A percentile compares a stretch with the other conserved stretches of the same genome.
phyloP scores from a whole-genome alignment of 208 protist species.

The Acanthamoeba lenticulata region DNA sequence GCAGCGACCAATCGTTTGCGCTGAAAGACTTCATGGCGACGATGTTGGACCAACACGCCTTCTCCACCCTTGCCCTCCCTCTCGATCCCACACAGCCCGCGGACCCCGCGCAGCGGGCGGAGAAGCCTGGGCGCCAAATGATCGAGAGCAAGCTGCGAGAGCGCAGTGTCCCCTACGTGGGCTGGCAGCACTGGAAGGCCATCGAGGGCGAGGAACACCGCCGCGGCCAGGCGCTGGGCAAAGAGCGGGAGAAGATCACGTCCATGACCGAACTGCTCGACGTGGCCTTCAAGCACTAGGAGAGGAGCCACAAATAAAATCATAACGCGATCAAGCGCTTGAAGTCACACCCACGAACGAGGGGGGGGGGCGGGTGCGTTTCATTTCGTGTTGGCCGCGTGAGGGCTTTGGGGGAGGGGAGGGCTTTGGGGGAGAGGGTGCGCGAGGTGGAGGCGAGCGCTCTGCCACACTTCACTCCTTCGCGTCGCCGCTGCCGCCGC shows the following conservation, averaged over 20 bases:
- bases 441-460: no score
- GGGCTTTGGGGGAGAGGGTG: no score
- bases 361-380: no score
- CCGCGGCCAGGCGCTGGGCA: background rate
- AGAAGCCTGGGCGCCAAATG: background rate
- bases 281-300: background rate
- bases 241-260: constrained; percentile 32
- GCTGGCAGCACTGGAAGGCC: background rate
- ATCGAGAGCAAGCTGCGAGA: background rate
- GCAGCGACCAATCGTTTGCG: no score
- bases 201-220: constrained; percentile 8
- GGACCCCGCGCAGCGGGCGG: background rate
- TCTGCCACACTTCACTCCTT: background rate
- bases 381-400: background rate
- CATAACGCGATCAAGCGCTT: background rate
- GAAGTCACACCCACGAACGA: no score
- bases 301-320: background rate
- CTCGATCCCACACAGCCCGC: background rate
- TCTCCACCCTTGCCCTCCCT: background rate
- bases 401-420: no score
- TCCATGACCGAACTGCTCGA: background rate
- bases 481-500: no score
- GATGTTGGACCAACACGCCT: background rate
- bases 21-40: no score
- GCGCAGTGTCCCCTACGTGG: background rate